Conservation (phyloP, 1,284 basidiomycete species). For the Athelia sp. region DNA sequence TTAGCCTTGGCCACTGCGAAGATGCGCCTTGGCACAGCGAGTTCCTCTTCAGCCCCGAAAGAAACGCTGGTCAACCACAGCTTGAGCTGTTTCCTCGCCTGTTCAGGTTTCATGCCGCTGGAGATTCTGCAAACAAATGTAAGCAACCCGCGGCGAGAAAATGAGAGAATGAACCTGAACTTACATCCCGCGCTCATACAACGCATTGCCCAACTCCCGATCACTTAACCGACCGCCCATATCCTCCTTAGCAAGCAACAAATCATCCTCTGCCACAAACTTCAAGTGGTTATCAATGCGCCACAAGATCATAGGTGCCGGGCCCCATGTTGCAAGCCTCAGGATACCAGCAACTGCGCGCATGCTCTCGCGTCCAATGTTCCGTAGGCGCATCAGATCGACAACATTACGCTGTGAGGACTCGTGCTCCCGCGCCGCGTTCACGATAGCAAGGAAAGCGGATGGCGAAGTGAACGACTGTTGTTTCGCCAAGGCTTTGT, state of each 20-base stretch:
- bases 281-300: constrained; percentile 54
- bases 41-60: constrained; percentile 26
- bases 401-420: constrained; percentile 1
- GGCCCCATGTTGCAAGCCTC: constrained; percentile 53
- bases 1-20: constrained; percentile 27
- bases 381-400: constrained; percentile 3
- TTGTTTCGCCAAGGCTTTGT: constrained; percentile 53
- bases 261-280: constrained; percentile 56
- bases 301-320: constrained; percentile 42
- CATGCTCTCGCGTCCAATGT: constrained; percentile 2
- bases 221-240: constrained; percentile 40
- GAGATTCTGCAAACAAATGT: constrained; percentile 25
- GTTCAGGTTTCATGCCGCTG: constrained; percentile 30
- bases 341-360: constrained; percentile 40
- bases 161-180: constrained; percentile 22
- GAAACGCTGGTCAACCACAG: constrained; percentile 54
- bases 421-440: constrained; percentile 26
- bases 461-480: constrained; percentile 25
- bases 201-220: constrained; percentile 52
- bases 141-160: background rate
- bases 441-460: constrained; percentile 18
- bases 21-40: constrained; percentile 36
- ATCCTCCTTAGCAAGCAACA: constrained; percentile 46
- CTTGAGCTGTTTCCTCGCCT: constrained; percentile 41
- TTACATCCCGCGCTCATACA: constrained; percentile 73